Evolutionary conservation across 345 rosid genomes (phyloP).

Genomic region (Gossypium bickii): DNA sequence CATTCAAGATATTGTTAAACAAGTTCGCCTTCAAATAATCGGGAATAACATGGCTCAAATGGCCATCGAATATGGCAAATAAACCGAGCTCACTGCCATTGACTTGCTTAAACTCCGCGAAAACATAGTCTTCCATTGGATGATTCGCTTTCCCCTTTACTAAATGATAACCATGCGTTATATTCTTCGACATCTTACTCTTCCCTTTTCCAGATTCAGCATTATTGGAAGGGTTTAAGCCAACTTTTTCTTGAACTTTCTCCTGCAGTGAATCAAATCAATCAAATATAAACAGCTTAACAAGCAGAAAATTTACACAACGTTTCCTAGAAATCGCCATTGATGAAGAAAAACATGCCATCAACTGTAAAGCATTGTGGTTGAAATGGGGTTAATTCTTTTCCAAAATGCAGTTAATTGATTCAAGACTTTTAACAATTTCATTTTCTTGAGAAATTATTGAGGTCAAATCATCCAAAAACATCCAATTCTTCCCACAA

Average conservation of each 20-base stretch:
- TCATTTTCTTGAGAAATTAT: too few species aligned
- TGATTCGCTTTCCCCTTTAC: slow-evolving; percentile 73
- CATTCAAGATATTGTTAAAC: slow-evolving; percentile 74
- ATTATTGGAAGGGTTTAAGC: slow-evolving; percentile 41
- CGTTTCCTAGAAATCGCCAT: too few species aligned
- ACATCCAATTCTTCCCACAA: neutral
- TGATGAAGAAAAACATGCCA: neutral
- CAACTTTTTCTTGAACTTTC: slow-evolving; percentile 75
- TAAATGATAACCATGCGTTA: slow-evolving; percentile 79
- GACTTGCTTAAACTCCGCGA: slow-evolving; percentile 71
- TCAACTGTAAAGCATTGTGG: neutral
- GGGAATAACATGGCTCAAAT: slow-evolving; percentile 73
- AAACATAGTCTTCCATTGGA: slow-evolving; percentile 83
- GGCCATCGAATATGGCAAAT: slow-evolving; percentile 90
- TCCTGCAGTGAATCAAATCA: slow-evolving; percentile 36
- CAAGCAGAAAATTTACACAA: neutral
- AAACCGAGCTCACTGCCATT: slow-evolving; percentile 77
- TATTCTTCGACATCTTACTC: slow-evolving; percentile 73
- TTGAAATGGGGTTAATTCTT: neutral
- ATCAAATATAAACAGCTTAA: neutral
- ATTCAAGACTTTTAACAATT: too few species aligned
- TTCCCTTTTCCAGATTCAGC: slow-evolving; percentile 89
- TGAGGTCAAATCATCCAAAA: too few species aligned
- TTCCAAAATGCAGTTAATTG: neutral
- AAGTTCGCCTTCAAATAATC: slow-evolving; percentile 66